Base-by-base conservation (phyloP, 2,329 filamentous ascomycete genomes). In the Dactylellina drechsleri region DNA sequence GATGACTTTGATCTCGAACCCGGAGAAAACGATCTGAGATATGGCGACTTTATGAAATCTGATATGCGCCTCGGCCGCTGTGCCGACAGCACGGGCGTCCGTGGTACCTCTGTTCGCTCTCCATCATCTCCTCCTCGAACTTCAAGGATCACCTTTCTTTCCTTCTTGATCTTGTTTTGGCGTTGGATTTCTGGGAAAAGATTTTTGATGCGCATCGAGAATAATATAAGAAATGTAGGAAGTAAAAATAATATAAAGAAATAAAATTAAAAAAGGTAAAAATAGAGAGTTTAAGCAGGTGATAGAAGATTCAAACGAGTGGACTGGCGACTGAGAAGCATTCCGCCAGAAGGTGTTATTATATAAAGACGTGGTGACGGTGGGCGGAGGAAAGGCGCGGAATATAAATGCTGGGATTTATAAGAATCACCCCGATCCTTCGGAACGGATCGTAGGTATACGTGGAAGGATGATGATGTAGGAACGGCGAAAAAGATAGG, bases 161-260 rank as follows among this genome's bases (percentile, higher is more conserved):
- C 72, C 49, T 76, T 76, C 45, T 68, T 76, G 45, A 43, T 56
- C 47, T 66, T 76, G 28, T 65, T 58, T 56, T 59, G 66, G 28
- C 66, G 71, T 60, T 65, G 59, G 47, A 76, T 74, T 43, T 74
- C 70, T 28, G 70, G 70, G 62, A 74, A 74, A 28, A 74, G 52
- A 50, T 74, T 50, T 20, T 67, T 74, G 62, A 74, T 74, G 41
- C 70, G 70, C 70, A 74, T 74, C 62, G 70, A 40, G 62, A 64
- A 56, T 31, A 20, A 58, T 36, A 31, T 41, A n/a, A 16, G 50
- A n/a, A 58, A 40, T 23, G 43, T 8, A 40, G n/a, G 28, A 47
- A 49, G 23, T 43, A 49, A 58, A 28, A 16, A 61, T 23, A 23
- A 56, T 20, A 18, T 36, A 43, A 47, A 28, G 36, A 52, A n/a